Evolutionary conservation across 495 filamentous ascomycete genomes (phyloP), one percentile per base, ranked within the genome.

Genomic region (Bacidia rubella): DNA sequence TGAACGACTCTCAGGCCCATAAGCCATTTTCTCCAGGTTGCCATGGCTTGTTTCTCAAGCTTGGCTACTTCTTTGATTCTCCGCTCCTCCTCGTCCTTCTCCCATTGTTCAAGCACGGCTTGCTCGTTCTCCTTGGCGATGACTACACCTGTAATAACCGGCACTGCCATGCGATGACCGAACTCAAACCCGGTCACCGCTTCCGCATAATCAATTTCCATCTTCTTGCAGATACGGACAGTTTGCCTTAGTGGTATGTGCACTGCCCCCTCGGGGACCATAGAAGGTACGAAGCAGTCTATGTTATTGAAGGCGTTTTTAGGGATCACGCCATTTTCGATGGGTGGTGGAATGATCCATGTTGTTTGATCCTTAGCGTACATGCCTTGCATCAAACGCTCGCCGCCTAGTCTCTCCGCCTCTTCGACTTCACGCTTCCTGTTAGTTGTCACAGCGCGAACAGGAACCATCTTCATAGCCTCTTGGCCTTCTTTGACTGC

Each of bases 101-200:
- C 73, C 75, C 93, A 86, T 54, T 89, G 85, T 62, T 92, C 87
- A 60, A 83, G 78, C 5, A 97, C 70, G 23, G 75, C 56, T 5
- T 81, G 79, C 57, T 85, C 78, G 58, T 94, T 74, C 63, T 90
- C 90, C 47, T 74, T 74, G 0, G 92, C 89, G 1, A 95, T 73
- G 0, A 99, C 87, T 0, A 97, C 87, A 0, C 93, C 92, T 46
- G 87, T 81, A 41, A 97, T 80, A 1, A 94, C 81, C 10, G 92
- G 92, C 17, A 96, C 86, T 9, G 92, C 93, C 75, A 90, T 85
- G 57, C 89, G 82, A 44, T 86, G 82, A 10, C 87, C 86, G 67
- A 99, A 99, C 64, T 99, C 92, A 67, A 99, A 99, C 2, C 88
- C 93, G 2, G 85, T 90, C 10, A 95, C 90, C 19, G 93, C 92